These are phyloP conservation scores for Pichia sp. DNA, from an alignment of 1,139 yeast genomes.

Conservation along the genomic window DNA sequence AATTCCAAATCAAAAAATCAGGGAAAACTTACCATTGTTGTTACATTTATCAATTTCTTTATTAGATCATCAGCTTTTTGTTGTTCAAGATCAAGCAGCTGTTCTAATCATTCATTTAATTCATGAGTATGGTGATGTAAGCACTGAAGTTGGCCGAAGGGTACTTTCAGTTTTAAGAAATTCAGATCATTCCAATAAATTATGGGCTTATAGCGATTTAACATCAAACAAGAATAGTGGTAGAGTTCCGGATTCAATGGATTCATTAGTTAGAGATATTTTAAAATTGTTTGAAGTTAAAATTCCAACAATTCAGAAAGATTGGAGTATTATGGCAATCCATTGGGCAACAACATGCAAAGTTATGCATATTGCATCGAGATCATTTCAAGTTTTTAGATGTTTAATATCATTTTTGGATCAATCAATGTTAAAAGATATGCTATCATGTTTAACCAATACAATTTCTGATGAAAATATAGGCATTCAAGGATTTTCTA, in stretches of 20 bases:
- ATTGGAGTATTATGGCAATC: slow-evolving; percentile 81
- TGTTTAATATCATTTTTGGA: slow-evolving; percentile 74
- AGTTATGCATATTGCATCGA: slow-evolving; percentile 92
- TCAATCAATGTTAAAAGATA: slow-evolving; percentile 83
- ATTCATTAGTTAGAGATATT: slow-evolving; percentile 60
- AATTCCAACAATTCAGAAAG: slow-evolving; percentile 49
- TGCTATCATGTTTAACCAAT: slow-evolving; percentile 87
- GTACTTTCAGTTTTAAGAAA: slow-evolving; percentile 51
- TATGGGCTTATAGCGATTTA: slow-evolving; percentile 88
- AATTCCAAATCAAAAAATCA: slow-evolving; percentile 51
- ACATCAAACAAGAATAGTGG: slow-evolving; percentile 75
- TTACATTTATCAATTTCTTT: slow-evolving; percentile 77
- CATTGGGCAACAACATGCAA: slow-evolving; percentile 98
- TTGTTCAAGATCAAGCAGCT: slow-evolving; percentile 82
- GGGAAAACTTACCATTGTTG: slow-evolving; percentile 59
- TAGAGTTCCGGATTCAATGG: slow-evolving; percentile 85
- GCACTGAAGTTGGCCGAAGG: slow-evolving; percentile 47
- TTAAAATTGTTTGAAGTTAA: slow-evolving; percentile 47
- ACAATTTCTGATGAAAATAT: slow-evolving; percentile 84
- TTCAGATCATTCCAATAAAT: slow-evolving; percentile 34
- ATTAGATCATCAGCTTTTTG: slow-evolving; percentile 76
- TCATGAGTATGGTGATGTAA: slow-evolving; percentile 50
- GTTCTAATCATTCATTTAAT: slow-evolving; percentile 69
- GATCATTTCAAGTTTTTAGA: slow-evolving; percentile 89
- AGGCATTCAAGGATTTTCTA: slow-evolving; percentile 93